Percentiles rank a stretch among this genome's conserved stretches.
phyloP scores from a whole-genome alignment of 2,329 filamentous ascomycete species.

The Trichoderma lentiforme region DNA sequence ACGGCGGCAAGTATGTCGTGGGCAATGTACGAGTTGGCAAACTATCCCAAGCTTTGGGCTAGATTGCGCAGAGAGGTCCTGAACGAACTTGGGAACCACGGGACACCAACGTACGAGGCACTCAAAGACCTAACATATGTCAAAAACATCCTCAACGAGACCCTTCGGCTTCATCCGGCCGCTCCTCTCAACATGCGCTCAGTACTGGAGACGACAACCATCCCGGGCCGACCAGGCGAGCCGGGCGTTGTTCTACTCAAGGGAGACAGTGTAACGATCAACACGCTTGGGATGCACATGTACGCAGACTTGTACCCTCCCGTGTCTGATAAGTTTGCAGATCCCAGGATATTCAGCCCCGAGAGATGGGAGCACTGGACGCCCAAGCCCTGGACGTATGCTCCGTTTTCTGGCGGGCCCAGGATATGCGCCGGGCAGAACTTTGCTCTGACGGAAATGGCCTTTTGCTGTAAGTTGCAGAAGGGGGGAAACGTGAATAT shows the following conservation, averaged over 20 bases:
- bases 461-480: conserved; percentile 39
- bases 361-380: conserved; percentile 52
- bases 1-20: conserved; percentile 79
- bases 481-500: background rate
- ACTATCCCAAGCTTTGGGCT: conserved; percentile 61
- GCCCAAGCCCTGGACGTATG: conserved; percentile 52
- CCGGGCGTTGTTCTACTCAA: conserved; percentile 43
- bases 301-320: conserved; percentile 47
- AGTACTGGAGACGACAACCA: conserved; percentile 20
- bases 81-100: conserved; percentile 58
- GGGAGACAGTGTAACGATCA: conserved; percentile 47
- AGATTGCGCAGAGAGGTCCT: conserved; percentile 72
- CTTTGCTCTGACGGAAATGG: conserved; percentile 58
- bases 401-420: conserved; percentile 52
- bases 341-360: conserved; percentile 43
- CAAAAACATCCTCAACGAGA: conserved; percentile 69
- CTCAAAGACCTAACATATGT: conserved; percentile 87
- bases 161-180: conserved; percentile 69
- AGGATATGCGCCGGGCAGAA: conserved; percentile 57
- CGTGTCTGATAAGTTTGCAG: conserved; percentile 35
- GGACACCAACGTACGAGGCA: conserved; percentile 69
- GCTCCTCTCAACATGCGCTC: conserved; percentile 74
- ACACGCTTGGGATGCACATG: conserved; percentile 50
- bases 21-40: conserved; percentile 75
- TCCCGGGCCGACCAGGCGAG: conserved; percentile 25